Percentiles rank a stretch among this genome's conserved stretches.
Conservation (phyloP, 1,139 yeast genomes). For the Zygosaccharomyces pseudobailii region DNA sequence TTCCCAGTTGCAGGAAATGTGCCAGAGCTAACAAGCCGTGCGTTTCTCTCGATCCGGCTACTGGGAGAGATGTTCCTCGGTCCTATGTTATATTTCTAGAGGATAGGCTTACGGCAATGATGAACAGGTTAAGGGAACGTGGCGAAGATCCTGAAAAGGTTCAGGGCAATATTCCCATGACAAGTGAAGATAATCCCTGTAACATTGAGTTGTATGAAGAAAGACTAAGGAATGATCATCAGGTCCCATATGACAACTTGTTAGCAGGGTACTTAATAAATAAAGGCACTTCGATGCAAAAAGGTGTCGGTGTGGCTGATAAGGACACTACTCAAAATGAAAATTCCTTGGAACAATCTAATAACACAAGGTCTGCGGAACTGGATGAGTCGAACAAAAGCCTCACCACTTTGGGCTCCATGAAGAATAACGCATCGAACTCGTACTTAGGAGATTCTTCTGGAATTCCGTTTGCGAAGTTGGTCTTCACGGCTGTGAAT, state of each 20-base stretch:
- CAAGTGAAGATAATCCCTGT: constrained; percentile 25
- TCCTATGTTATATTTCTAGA: constrained; percentile 74
- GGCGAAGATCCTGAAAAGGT: constrained; percentile 37
- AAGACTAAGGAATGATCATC: constrained; percentile 16
- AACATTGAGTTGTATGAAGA: constrained; percentile 19
- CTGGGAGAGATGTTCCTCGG: constrained; percentile 82
- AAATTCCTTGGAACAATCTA: background rate
- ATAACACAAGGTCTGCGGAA: constrained; percentile 13
- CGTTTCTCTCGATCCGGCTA: constrained; percentile 79
- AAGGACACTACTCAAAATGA: background rate
- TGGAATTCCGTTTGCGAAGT: constrained; percentile 66
- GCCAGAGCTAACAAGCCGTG: constrained; percentile 65
- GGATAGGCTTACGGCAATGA: constrained; percentile 54
- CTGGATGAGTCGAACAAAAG: constrained; percentile 23
- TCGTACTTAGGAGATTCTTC: constrained; percentile 51
- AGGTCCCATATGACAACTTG: constrained; percentile 17
- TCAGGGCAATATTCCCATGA: constrained; percentile 24
- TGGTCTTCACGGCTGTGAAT: constrained; percentile 72
- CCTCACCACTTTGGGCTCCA: constrained; percentile 21
- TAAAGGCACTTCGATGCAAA: constrained; percentile 22
- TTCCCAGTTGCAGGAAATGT: constrained; percentile 75
- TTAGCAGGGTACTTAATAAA: constrained; percentile 25
- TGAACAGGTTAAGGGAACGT: constrained; percentile 42
- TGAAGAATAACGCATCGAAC: constrained; percentile 33
- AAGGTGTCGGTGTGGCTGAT: constrained; percentile 12